Percentiles rank a stretch among this genome's conserved stretches.
Evolutionary conservation across 495 filamentous ascomycete genomes (phyloP).

Genomic region (Barbatosphaeria neglecta): DNA sequence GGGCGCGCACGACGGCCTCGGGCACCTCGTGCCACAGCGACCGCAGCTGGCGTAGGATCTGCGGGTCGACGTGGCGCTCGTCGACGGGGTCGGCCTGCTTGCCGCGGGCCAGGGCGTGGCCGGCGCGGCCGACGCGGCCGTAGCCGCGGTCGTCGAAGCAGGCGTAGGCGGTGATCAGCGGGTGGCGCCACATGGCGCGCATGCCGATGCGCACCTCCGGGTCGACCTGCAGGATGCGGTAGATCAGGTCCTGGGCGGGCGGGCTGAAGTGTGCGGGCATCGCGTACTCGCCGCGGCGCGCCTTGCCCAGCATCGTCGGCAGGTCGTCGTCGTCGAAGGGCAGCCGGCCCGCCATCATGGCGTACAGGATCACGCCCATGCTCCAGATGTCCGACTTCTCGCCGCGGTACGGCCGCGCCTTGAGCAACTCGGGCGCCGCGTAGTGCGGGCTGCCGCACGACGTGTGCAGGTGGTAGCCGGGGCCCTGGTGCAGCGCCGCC

Average conservation of each 20-base stretch:
- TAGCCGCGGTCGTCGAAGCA: conserved; percentile 44
- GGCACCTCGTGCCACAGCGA: conserved; percentile 77
- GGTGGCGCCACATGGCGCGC: conserved; percentile 70
- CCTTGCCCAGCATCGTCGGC: conserved; percentile 51
- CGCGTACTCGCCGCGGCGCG: conserved; percentile 56
- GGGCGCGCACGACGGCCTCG: conserved; percentile 56
- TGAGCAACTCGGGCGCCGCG: conserved; percentile 81
- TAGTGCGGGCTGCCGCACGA: conserved; percentile 96
- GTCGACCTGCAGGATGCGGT: conserved; percentile 58
- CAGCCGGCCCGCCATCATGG: conserved; percentile 62
- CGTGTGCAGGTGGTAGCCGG: conserved; percentile 60
- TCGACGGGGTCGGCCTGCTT: conserved; percentile 20
- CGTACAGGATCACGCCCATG: conserved; percentile 82
- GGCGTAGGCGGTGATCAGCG: conserved; percentile 71
- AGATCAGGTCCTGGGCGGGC: conserved; percentile 71
- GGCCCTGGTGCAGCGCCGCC: conserved; percentile 78
- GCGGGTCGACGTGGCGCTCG: conserved; percentile 54
- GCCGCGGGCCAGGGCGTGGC: conserved; percentile 10
- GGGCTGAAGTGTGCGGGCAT: conserved; percentile 56
- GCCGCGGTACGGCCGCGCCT: conserved; percentile 61
- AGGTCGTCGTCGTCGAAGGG: conserved; percentile 63
- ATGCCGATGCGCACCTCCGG: conserved; percentile 69
- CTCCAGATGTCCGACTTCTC: conserved; percentile 87
- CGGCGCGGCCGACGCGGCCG: conserved; percentile 11
- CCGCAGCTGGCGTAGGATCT: conserved; percentile 71